Percentiles rank a stretch among this genome's conserved stretches.
These are phyloP conservation scores for Wickerhamiella alocasiicola DNA, from an alignment of 805 yeast species.

Conservation along the genomic window DNA sequence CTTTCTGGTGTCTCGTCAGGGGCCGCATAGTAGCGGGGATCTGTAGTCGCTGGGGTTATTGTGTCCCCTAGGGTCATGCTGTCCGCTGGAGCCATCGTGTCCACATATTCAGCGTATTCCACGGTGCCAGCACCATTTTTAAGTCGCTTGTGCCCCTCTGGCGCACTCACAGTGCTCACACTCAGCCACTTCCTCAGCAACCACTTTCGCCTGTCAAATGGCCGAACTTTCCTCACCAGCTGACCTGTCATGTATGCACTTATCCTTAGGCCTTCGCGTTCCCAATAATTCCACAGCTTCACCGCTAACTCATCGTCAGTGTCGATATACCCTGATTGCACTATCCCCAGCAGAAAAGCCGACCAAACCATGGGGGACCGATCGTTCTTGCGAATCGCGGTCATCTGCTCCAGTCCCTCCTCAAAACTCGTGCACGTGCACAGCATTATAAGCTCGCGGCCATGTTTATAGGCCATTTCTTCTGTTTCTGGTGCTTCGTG, in stretches of 20 bases:
- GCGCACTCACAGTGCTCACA: too few relatives aligned
- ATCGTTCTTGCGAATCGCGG: slow-evolving; percentile 1
- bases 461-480: slow-evolving; percentile 16
- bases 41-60: too few relatives aligned
- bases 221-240: slow-evolving; percentile 12
- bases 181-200: slow-evolving; percentile 9
- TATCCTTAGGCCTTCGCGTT: slow-evolving; percentile 17
- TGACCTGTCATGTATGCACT: slow-evolving; percentile 10
- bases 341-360: slow-evolving; percentile 16
- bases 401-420: slow-evolving; percentile 13
- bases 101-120: too few relatives aligned
- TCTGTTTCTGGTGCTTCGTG: neutral
- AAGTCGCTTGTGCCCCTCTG: too few relatives aligned
- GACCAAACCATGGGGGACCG: slow-evolving; percentile 22
- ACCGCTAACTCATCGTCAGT: slow-evolving; percentile 13
- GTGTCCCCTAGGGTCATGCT: too few relatives aligned
- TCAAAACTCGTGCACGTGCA: slow-evolving; percentile 12
- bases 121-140: neutral
- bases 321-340: slow-evolving; percentile 16
- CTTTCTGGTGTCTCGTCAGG: too few relatives aligned
- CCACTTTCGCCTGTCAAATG: slow-evolving; percentile 9
- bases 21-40: too few relatives aligned
- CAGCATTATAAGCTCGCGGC: slow-evolving; percentile 13
- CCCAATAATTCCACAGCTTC: slow-evolving; percentile 14
- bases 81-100: too few relatives aligned